A percentile compares a stretch with the other conserved stretches of the same genome.
Evolutionary conservation across 169 alveolate species (phyloP).

Genomic region (Cryptosporidium muris): DNA sequence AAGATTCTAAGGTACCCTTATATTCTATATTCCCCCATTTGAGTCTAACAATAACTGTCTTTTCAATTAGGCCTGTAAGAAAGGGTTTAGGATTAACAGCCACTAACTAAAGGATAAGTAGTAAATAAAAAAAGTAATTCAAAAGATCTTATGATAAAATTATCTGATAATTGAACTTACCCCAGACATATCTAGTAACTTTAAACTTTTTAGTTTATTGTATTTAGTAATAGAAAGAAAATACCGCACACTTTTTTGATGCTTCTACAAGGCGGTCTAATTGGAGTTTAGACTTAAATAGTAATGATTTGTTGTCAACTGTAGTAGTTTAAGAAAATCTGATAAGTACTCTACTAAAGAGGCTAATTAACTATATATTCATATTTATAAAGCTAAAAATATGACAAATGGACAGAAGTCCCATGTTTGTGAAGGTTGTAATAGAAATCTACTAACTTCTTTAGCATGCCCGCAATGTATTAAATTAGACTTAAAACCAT

Average conservation of each 20-base stretch:
- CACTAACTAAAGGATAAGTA: constrained; percentile 74
- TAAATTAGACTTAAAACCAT: constrained; percentile 79
- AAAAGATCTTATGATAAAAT: not conserved
- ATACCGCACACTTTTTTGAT: not conserved
- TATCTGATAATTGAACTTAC: constrained; percentile 22
- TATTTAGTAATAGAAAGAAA: not conserved
- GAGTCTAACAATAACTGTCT: constrained; percentile 87
- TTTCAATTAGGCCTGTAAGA: constrained; percentile 87
- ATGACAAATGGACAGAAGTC: not conserved
- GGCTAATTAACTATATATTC: too few species aligned
- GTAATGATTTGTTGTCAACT: not conserved
- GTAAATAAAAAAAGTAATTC: not conserved
- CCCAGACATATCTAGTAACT: constrained; percentile 41
- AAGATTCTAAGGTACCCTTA: constrained; percentile 89
- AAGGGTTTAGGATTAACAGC: constrained; percentile 95
- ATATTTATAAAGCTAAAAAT: not conserved
- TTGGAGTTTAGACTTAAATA: not conserved
- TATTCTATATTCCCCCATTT: constrained; percentile 95
- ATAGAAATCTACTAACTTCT: constrained; percentile 73
- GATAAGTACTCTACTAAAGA: too few species aligned
- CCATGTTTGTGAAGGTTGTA: constrained; percentile 74
- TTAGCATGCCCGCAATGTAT: constrained; percentile 86
- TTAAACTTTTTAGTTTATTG: not conserved
- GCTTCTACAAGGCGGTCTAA: too few species aligned
- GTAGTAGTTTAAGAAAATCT: not conserved